Percentiles rank a stretch among this genome's conserved stretches.
These are phyloP conservation scores for Talaromyces trachyspermus DNA, from an alignment of 495 filamentous ascomycete genomes.

Conservation along the genomic window DNA sequence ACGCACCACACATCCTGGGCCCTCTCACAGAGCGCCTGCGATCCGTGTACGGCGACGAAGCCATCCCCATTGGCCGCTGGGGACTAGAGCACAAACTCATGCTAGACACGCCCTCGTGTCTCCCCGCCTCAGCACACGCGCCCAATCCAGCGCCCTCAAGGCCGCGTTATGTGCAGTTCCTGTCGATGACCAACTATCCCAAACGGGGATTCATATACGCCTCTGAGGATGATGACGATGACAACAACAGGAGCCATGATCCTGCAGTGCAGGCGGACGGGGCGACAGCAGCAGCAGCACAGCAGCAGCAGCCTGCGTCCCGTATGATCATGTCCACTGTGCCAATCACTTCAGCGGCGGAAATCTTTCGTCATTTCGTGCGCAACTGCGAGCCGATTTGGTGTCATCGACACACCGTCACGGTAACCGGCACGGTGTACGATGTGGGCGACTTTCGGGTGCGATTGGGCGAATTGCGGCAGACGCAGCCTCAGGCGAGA, in stretches of 20 bases:
- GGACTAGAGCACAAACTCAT: constrained; percentile 38
- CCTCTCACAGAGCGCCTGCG: constrained; percentile 36
- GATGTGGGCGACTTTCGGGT: constrained; percentile 40
- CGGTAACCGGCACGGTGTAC: constrained; percentile 35
- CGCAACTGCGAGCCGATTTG: constrained; percentile 41
- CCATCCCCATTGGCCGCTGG: constrained; percentile 34
- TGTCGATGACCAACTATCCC: constrained; percentile 33
- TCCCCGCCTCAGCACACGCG: constrained; percentile 22
- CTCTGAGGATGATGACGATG: constrained; percentile 19
- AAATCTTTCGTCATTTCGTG: constrained; percentile 37
- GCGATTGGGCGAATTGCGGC: constrained; percentile 37
- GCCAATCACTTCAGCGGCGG: constrained; percentile 23
- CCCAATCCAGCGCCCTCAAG: constrained; percentile 20
- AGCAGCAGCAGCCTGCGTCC: not conserved
- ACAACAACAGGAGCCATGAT: not conserved
- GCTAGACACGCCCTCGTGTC: constrained; percentile 38
- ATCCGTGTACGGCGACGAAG: constrained; percentile 28
- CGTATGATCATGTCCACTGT: constrained; percentile 38
- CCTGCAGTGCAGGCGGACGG: not conserved
- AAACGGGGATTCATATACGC: constrained; percentile 40
- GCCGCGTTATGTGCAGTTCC: constrained; percentile 40
- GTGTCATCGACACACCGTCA: constrained; percentile 34
- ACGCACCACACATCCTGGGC: constrained; percentile 27
- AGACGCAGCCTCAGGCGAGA: constrained; percentile 30
- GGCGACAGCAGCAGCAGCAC: constrained; percentile 1